Conservation (phyloP, 2,329 filamentous ascomycete genomes). For the Dactylellina drechsleri region DNA sequence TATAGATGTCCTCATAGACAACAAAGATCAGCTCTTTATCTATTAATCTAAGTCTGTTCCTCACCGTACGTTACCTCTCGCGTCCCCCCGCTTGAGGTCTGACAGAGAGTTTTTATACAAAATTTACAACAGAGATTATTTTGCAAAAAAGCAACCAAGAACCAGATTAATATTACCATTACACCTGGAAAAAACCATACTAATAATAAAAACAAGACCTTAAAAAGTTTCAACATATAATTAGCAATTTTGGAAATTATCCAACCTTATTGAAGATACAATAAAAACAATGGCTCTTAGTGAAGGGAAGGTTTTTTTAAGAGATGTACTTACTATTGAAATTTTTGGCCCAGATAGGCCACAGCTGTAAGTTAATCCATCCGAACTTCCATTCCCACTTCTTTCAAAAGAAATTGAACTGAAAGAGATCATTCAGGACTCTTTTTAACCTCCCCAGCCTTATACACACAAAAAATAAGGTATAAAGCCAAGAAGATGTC, state of each 20-base stretch:
- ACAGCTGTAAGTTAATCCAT: constrained; percentile 60
- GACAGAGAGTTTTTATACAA: constrained; percentile 69
- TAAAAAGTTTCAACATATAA: constrained; percentile 60
- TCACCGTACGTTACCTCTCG: too few relatives aligned
- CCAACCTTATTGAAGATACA: constrained; percentile 66
- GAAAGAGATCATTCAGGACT: constrained; percentile 59
- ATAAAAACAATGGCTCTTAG: constrained; percentile 66
- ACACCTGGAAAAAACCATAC: constrained; percentile 58
- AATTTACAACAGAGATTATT: constrained; percentile 71
- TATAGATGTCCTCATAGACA: too few relatives aligned
- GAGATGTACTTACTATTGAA: constrained; percentile 65
- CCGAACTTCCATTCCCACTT: not conserved
- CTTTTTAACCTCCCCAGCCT: constrained; percentile 70
- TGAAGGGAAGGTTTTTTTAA: constrained; percentile 61
- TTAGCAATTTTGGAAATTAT: constrained; percentile 63
- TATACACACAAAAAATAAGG: constrained; percentile 65
- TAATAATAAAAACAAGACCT: constrained; percentile 59
- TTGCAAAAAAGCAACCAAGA: constrained; percentile 63
- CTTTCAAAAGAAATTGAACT: not conserved
- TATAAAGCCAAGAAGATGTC: constrained; percentile 64
- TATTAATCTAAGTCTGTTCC: too few relatives aligned
- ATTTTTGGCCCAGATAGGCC: constrained; percentile 64
- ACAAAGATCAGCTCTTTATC: too few relatives aligned
- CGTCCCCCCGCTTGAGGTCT: too few relatives aligned
- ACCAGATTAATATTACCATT: constrained; percentile 64